These are phyloP conservation scores for Cinnamomum micranthum DNA, from an alignment of 164 flowering plant species.

Conservation along the genomic window DNA sequence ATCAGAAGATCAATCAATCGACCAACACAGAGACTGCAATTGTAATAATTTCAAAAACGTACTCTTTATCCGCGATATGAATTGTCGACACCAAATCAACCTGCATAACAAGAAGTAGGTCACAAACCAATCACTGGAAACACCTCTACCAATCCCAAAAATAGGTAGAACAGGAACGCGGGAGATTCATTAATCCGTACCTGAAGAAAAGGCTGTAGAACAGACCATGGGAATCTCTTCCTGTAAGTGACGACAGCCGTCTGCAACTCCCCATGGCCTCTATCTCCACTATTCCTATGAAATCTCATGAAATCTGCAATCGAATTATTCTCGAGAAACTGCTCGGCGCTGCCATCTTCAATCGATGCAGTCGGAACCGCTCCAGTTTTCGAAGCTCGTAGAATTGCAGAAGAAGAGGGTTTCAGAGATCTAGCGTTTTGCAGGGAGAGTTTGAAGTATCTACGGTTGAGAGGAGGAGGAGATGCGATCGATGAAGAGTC, in stretches of 20 bases:
- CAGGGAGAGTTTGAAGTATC: conserved; percentile 10
- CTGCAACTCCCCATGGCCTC: conserved; percentile 56
- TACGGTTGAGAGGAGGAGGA: background rate
- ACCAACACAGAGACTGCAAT: background rate
- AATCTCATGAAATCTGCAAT: conserved; percentile 96
- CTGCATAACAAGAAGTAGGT: conserved; percentile 30
- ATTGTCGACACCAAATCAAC: conserved; percentile 98
- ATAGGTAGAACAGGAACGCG: background rate
- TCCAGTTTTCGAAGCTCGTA: conserved; percentile 10
- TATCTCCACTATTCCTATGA: conserved; percentile 24
- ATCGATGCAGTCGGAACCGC: conserved; percentile 15
- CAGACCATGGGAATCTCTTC: conserved; percentile 84
- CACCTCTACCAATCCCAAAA: background rate
- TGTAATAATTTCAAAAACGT: conserved; percentile 4
- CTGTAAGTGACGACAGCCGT: conserved; percentile 84
- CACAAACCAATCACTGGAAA: background rate
- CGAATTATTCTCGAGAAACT: conserved; percentile 54
- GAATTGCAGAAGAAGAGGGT: background rate
- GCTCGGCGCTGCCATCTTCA: conserved; percentile 47
- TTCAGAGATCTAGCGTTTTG: conserved; percentile 5
- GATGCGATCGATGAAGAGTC: conserved; percentile 7
- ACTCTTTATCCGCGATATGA: conserved; percentile 97
- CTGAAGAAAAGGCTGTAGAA: conserved; percentile 76
- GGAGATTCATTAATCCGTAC: conserved; percentile 17
- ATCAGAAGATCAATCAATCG: background rate